Evolutionary conservation across 371 early-diverging fungal genomes (phyloP).

Genomic region (Smittium culicis): DNA sequence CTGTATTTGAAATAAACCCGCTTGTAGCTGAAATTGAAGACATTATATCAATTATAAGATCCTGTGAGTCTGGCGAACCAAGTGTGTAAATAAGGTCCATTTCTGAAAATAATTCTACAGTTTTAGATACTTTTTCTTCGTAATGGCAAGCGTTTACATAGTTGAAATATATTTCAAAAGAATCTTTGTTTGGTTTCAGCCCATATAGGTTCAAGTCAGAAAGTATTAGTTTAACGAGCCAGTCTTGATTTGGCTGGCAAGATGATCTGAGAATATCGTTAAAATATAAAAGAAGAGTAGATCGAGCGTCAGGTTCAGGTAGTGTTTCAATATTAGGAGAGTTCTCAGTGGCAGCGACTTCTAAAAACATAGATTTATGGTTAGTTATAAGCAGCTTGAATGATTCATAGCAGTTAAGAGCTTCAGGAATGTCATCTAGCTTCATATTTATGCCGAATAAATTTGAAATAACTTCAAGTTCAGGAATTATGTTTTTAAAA

Average conservation of each 20-base stretch:
- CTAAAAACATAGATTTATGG: not conserved
- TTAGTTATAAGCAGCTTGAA: not conserved
- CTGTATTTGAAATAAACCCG: too few species aligned
- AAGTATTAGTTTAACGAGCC: not conserved
- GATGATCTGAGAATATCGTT: not conserved
- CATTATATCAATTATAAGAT: not conserved
- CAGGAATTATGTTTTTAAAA: not conserved
- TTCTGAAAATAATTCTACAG: not conserved
- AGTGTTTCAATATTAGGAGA: too few species aligned
- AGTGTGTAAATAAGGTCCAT: not conserved
- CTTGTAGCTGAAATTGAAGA: not conserved
- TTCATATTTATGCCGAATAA: not conserved
- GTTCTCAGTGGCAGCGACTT: too few species aligned
- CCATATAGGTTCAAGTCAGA: not conserved
- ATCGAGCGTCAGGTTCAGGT: not conserved
- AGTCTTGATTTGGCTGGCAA: not conserved
- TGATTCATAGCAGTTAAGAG: slow-evolving; percentile 1
- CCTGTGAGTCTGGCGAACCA: not conserved
- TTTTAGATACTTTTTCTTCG: not conserved
- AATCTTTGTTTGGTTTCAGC: not conserved
- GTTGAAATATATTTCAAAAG: not conserved
- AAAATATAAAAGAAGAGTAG: not conserved
- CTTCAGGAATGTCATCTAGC: not conserved
- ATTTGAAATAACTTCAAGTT: not conserved
- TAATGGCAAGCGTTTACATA: not conserved